phyloP scores from a whole-genome alignment of 768 basidiomycete genomes.

The Astraeus odoratus region DNA sequence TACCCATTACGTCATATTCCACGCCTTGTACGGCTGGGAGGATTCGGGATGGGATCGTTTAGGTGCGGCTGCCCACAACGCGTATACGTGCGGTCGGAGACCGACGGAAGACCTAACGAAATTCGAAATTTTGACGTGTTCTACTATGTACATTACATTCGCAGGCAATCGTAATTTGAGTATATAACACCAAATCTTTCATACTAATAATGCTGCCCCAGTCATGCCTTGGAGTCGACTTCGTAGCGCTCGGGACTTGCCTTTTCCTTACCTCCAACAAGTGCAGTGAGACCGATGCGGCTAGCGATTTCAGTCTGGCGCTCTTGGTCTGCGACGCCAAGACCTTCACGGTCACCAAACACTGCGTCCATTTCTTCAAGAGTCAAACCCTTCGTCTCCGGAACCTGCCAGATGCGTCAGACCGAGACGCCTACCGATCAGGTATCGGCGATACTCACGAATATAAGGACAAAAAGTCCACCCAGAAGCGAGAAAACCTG shows the following conservation, averaged over 20 bases:
- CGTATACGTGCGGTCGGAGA: too few relatives aligned
- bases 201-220: not conserved
- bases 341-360: conserved; percentile 51
- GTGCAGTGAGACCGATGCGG: conserved; percentile 53
- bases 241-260: conserved; percentile 11
- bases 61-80: too few relatives aligned
- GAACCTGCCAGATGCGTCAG: conserved; percentile 35
- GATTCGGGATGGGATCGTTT: too few relatives aligned
- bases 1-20: too few relatives aligned
- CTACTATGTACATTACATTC: not conserved
- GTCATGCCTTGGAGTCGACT: conserved; percentile 14
- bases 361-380: conserved; percentile 79
- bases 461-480: conserved; percentile 57
- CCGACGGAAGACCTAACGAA: too few relatives aligned
- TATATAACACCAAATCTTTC: not conserved
- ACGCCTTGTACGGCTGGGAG: too few relatives aligned
- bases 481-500: conserved; percentile 62
- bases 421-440: not conserved
- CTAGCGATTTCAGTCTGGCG: conserved; percentile 46
- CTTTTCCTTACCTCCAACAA: conserved; percentile 14
- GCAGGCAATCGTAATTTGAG: not conserved
- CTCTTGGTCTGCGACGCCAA: conserved; percentile 50
- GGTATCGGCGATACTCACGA: conserved; percentile 34
- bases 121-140: too few relatives aligned
- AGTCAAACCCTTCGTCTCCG: conserved; percentile 67